Evolutionary conservation across 148 eudicot species (phyloP).

Genomic region (Heliamphora exappendiculata): DNA sequence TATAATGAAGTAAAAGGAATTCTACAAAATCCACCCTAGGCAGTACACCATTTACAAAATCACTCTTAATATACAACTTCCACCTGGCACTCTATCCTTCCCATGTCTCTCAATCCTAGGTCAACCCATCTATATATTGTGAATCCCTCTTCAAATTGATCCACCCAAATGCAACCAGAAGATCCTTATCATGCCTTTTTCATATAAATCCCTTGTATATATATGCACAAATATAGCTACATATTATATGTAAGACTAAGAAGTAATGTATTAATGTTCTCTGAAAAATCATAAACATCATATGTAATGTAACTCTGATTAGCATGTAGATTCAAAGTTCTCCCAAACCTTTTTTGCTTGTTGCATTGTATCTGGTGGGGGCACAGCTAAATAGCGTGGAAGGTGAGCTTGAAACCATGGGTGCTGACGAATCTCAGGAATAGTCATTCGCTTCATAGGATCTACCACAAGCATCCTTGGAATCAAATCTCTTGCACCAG

Average conservation of each 20-base stretch:
- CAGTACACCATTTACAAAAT: neutral
- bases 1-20: neutral
- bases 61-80: neutral
- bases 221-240: too few relatives aligned
- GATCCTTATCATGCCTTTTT: neutral
- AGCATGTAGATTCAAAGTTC: neutral
- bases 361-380: slow-evolving; percentile 90
- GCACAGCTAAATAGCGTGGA: slow-evolving; percentile 91
- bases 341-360: slow-evolving; percentile 79
- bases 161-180: neutral
- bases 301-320: neutral
- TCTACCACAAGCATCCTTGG: slow-evolving; percentile 97
- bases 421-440: slow-evolving; percentile 83
- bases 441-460: slow-evolving; percentile 87
- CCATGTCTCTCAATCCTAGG: neutral
- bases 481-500: slow-evolving; percentile 86
- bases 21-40: neutral
- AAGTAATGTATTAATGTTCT: neutral
- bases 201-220: slow-evolving; percentile 13
- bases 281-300: neutral
- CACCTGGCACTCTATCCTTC: neutral
- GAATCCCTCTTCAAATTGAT: neutral
- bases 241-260: neutral
- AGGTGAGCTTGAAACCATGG: slow-evolving; percentile 93
- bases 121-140: neutral